A percentile compares a stretch with the other conserved stretches of the same genome.
Conservation (phyloP, 768 basidiomycete species). For the Gloeophyllum trabeum region DNA sequence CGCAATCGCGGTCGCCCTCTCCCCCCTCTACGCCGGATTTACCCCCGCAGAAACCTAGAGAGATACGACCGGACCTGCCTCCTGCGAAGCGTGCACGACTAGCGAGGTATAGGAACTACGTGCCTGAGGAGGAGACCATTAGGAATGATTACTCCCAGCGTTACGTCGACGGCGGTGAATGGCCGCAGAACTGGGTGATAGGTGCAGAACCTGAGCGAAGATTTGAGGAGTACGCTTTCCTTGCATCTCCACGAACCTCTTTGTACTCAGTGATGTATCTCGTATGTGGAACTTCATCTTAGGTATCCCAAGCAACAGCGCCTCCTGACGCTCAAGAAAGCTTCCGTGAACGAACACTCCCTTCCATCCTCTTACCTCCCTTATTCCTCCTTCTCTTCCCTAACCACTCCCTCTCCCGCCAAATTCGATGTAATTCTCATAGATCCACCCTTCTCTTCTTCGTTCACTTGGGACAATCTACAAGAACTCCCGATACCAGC, state of each 20-base stretch:
- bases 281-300: slow-evolving; percentile 1
- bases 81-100: slow-evolving; percentile 68
- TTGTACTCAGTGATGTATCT: background rate
- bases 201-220: slow-evolving; percentile 82
- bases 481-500: slow-evolving; percentile 72
- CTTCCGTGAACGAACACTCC: slow-evolving; percentile 57
- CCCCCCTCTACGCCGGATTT: slow-evolving; percentile 33
- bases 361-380: slow-evolving; percentile 68
- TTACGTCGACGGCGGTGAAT: slow-evolving; percentile 85
- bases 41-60: slow-evolving; percentile 20
- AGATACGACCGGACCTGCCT: slow-evolving; percentile 39
- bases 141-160: slow-evolving; percentile 89
- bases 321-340: slow-evolving; percentile 73
- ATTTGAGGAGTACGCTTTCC: slow-evolving; percentile 89
- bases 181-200: slow-evolving; percentile 90
- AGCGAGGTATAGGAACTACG: slow-evolving; percentile 67
- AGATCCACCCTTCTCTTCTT: slow-evolving; percentile 81
- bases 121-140: slow-evolving; percentile 92
- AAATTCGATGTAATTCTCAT: slow-evolving; percentile 91
- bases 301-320: slow-evolving; percentile 95
- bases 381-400: slow-evolving; percentile 42
- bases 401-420: slow-evolving; percentile 42
- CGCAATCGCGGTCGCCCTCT: slow-evolving; percentile 37
- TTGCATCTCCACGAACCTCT: background rate
- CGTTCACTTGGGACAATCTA: slow-evolving; percentile 79